Base-by-base conservation (phyloP, 2,329 filamentous ascomycete genomes). In the Thermomyces lanuginosus region DNA sequence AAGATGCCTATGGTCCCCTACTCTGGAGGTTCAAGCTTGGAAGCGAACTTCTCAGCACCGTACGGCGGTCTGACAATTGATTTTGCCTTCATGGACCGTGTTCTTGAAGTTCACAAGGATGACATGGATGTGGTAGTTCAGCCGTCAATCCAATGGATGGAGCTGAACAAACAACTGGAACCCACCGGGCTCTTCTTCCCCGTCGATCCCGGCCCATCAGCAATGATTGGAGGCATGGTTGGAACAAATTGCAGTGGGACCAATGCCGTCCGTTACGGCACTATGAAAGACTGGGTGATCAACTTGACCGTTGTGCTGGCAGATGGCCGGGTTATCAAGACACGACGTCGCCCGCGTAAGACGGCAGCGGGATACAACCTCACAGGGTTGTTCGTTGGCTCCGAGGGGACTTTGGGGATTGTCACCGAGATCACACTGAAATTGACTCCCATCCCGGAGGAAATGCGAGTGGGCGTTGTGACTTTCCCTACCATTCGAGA, bases 111-210 rank as follows among this genome's bases (percentile, higher is more conserved):
- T 30, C 77, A 92, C 48, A 74, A 78, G 39, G 76, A 80, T 3
- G 84, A 92, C 48, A 82, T 92, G 78, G 84, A 93, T 41, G 65
- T 92, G 26, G 79, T 92, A 4, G 82, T 93, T 3, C 84, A 93
- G 49, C 84, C 84, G 3, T 79, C 78, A 5, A 75, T 93, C 6
- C 76, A 77, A n/a, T 93, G 83, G 83, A 83, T 91, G 66, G 72
- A 78, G 27, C 57, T 93, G 31, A 93, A 93, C 42, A 71, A 76
- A 37, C 63, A 72, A 25, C 72, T 78, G 43, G 69, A 76, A 51
- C 63, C 69, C 20, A 74, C 69, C 3, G 80, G 80, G 0, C 66
- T 93, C 1, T 92, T 92, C 56, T 91, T 92, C 46, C 84, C 84
- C 1, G 74, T 92, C 8, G 84, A 93, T 43, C 84, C 84, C 8